These are phyloP conservation scores for Wallacemonas collosoma DNA, from an alignment of 208 protist genomes.

Conservation along the genomic window DNA sequence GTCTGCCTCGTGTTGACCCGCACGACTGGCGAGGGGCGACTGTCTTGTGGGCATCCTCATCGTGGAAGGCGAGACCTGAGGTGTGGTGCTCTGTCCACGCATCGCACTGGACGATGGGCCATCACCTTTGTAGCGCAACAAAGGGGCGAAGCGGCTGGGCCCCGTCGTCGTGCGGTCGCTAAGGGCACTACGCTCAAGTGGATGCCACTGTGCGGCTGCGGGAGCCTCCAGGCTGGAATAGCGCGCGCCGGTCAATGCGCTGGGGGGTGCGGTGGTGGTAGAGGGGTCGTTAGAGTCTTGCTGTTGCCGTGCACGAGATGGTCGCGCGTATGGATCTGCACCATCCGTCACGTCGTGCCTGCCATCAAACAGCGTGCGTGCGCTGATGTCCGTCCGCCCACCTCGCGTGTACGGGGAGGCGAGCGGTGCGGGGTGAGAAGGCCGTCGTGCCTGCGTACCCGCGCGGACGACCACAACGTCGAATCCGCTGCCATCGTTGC, in stretches of 20 bases:
- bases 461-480: constrained; percentile 8
- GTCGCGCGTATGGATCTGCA: no score
- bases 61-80: no score
- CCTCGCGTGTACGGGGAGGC: constrained; percentile 4
- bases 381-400: neutral
- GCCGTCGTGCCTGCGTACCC: neutral
- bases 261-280: no score
- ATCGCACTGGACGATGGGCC: no score
- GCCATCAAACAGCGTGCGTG: neutral
- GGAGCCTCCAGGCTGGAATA: no score
- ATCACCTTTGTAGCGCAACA: neutral
- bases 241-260: no score
- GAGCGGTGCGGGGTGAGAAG: neutral
- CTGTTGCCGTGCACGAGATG: no score
- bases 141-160: neutral
- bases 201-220: no score
- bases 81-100: no score
- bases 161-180: neutral
- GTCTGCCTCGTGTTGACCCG: neutral
- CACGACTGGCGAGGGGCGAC: no score
- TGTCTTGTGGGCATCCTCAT: no score
- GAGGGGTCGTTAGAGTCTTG: no score
- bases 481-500: constrained; percentile 10
- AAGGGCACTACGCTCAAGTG: neutral
- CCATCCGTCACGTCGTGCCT: neutral